Conservation (phyloP, 139 green algal species). For the Deuterostichococcus epilithicus region DNA sequence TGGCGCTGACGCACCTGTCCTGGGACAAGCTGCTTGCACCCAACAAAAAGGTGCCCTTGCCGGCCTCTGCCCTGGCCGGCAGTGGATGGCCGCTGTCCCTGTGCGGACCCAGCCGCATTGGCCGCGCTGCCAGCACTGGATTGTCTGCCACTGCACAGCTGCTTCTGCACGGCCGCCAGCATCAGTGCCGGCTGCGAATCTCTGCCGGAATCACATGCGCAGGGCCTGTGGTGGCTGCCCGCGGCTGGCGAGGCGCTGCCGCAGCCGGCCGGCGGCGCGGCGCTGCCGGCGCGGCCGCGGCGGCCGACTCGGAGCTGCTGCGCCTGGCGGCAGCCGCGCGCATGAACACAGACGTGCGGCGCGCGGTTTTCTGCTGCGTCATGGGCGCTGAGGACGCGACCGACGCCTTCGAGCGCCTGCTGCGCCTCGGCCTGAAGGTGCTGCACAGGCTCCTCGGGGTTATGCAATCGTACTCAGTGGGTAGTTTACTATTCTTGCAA, state of each 20-base stretch:
- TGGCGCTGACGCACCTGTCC: constrained; percentile 55
- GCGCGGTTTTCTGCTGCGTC: constrained; percentile 67
- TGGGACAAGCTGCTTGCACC: constrained; percentile 61
- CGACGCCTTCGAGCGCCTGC: constrained; percentile 73
- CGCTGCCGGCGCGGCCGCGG: background rate
- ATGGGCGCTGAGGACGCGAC: constrained; percentile 74
- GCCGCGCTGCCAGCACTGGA: background rate
- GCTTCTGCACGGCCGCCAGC: background rate
- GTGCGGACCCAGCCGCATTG: constrained; percentile 1
- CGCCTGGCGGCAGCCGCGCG: constrained; percentile 52
- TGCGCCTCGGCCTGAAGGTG: constrained; percentile 74
- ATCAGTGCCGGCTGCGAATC: background rate
- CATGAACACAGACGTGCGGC: constrained; percentile 63
- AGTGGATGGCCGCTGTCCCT: no score
- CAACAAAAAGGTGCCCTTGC: constrained; percentile 52
- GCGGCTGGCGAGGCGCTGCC: constrained; percentile 26
- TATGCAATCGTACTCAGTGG: no score
- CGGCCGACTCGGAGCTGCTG: constrained; percentile 45
- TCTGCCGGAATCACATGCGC: background rate
- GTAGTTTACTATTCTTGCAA: no score
- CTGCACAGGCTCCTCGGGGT: no score
- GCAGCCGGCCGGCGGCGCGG: background rate
- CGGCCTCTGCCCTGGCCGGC: background rate
- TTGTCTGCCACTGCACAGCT: background rate
- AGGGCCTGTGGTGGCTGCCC: constrained; percentile 68